Base-by-base conservation (phyloP, 106 monocot species). In the Iris macrosiphon region DNA sequence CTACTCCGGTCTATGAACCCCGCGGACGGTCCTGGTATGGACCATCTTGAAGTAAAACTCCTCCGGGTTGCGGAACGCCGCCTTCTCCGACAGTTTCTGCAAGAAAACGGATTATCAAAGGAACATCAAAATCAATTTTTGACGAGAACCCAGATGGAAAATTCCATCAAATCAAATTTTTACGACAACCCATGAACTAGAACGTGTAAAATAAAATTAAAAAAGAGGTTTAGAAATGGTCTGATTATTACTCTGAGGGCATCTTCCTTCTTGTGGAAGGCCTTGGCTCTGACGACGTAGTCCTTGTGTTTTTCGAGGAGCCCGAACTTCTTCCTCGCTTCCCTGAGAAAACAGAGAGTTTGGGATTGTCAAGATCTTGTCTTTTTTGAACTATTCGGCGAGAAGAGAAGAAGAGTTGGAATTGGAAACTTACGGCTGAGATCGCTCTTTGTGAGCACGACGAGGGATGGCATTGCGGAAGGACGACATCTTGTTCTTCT, bases 21-120 rank as follows among this genome's bases (percentile, higher is more conserved):
- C 96, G 68, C 77, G 49, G 0, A 80, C 72, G 19, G 60, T 71
- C 58, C 63, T 87, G 13, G 83, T 79, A 17, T 86, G 79, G 62
- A 90, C 45, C 96, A 98, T 98, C 66, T 86, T 87, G 56, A 98
- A 98, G 43, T 83, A 98, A 37, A 98, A 98, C 57, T 98, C 96
- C 83, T 90, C 90, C 17, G 90, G 90, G 49, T 98, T 98, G 48
- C 70, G 82, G 39, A 65, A 75, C 3, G 85, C 75, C 2, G 90
- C 90, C 62, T 98, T 98, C 57, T 90, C 96, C 61, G 41, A 75
- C 23, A 98, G 69, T 75, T 63, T 80, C 96, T 98, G 76, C 10
- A 74, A 49, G 27, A 30, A 39, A 2, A 25, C 51, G 55, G 37
- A 11, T 6, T 14, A 12, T 1, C 2, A 22, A 64, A 42, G 9